Conservation (phyloP, 1,284 basidiomycete genomes). For the Anthracocystis walkeri region DNA sequence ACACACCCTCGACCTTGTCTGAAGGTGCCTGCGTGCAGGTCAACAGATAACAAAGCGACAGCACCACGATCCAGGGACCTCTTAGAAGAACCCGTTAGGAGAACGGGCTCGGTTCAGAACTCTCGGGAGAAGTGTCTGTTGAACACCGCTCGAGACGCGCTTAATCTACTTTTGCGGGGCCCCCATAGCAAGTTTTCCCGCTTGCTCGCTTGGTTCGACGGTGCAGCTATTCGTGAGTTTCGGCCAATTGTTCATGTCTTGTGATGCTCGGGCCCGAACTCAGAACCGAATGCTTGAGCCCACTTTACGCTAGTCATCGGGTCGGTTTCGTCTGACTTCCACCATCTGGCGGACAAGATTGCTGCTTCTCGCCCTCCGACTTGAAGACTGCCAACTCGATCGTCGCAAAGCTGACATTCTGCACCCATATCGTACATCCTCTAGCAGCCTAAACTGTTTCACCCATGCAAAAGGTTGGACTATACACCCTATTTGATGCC, state of each 20-base stretch:
- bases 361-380: background rate
- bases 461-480: conserved; percentile 16
- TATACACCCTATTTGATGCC: conserved; percentile 19
- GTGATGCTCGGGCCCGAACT: background rate
- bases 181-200: background rate
- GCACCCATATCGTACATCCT: background rate
- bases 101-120: too few species aligned
- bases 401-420: background rate
- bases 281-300: background rate
- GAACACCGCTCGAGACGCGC: too few species aligned
- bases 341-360: background rate
- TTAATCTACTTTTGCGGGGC: background rate
- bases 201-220: background rate
- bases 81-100: too few species aligned
- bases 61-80: too few species aligned
- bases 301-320: background rate
- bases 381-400: background rate
- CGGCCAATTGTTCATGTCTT: background rate
- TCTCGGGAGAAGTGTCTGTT: background rate
- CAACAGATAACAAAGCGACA: too few species aligned
- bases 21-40: too few species aligned
- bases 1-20: too few species aligned
- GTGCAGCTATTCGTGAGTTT: background rate
- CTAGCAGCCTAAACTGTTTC: background rate
- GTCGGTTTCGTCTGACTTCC: background rate